Percentiles rank a stretch among this genome's conserved stretches.
phyloP scores from a whole-genome alignment of 441 rosid species.

The Adansonia rubrostipa region DNA sequence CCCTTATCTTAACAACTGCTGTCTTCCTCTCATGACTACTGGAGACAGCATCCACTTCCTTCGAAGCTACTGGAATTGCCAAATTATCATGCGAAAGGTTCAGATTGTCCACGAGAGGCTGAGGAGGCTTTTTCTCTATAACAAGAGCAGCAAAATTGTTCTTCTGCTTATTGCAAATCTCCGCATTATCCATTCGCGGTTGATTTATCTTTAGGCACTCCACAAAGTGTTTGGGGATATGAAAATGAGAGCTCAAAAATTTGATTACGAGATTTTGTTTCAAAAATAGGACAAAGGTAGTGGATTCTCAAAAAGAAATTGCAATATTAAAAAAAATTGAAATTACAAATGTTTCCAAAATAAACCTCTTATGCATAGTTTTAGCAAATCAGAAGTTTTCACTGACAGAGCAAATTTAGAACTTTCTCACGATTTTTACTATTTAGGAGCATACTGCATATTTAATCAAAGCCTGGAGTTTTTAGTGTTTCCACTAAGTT shows the following conservation, averaged over 20 bases:
- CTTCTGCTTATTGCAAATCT: constrained; percentile 60
- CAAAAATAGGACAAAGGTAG: neutral
- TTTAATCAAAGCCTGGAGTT: neutral
- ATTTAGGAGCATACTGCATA: neutral
- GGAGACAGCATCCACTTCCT: constrained; percentile 51
- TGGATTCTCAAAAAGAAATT: neutral
- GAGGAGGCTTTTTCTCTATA: constrained; percentile 52
- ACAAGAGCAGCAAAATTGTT: constrained; percentile 54
- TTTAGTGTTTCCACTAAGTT: neutral
- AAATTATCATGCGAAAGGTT: constrained; percentile 26
- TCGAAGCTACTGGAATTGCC: constrained; percentile 32
- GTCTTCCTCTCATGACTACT: constrained; percentile 44
- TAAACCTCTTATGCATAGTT: neutral
- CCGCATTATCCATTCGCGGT: constrained; percentile 58
- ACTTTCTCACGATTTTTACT: neutral
- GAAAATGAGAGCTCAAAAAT: constrained; percentile 37
- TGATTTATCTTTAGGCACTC: constrained; percentile 76
- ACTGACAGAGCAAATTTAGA: neutral
- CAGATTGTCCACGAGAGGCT: constrained; percentile 43
- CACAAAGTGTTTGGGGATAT: constrained; percentile 84
- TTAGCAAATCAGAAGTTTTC: constrained; percentile 1
- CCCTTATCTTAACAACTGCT: constrained; percentile 73
- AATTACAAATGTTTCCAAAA: neutral
- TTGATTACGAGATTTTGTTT: constrained; percentile 5
- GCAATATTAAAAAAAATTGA: neutral